Base-by-base conservation (phyloP, 768 basidiomycete species). In the Auriscalpium vulgare region DNA sequence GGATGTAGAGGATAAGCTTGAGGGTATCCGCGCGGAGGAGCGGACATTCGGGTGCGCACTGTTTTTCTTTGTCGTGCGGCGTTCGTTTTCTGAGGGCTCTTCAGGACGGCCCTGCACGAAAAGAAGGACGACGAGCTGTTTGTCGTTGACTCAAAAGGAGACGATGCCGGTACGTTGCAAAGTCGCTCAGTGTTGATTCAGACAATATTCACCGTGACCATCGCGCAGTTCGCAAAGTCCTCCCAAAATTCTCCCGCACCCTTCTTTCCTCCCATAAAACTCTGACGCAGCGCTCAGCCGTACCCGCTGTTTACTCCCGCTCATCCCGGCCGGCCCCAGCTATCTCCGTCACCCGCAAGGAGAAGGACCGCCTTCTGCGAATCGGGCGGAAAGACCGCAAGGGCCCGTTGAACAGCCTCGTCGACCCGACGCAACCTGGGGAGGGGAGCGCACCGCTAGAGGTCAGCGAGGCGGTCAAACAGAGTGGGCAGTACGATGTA, bases 201-300 rank as follows among this genome's bases (percentile, higher is more conserved):
- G 11, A 34, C 37, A 47, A 37, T 29, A 5, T 54, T 5, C 10
- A 16, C 36, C n/a, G 7, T 37, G 13, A 50, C 53, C 34, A 49
- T 52, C 16, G 16, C 40, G 21, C 58, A 90, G 87, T 87, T 55
- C 82, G 87, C 53, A 80, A 78, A 61, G 64, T 72, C 5, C 66
- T 85, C 0, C 82, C 82, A 10, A 75, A 78, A 57, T 83, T 78
- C 66, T 81, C 82, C 10, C 74, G 70, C 29, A 62, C 72, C 4
- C 72, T 78, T 47, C 69, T 90, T 10, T 85, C 78, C 17, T 90
- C 91, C 0, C 72, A 86, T 2, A 88, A 88, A 75, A 87, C 95
- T 36, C 82, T 97, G 14, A 70, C 84, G 0, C 84, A 93, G 66
- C 86, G 93, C 17, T 95, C 93, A 1, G 93, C 94, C 6, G 79